Evolutionary conservation across 2,329 filamentous ascomycete species (phyloP).

Genomic region (Colletotrichum siamense): DNA sequence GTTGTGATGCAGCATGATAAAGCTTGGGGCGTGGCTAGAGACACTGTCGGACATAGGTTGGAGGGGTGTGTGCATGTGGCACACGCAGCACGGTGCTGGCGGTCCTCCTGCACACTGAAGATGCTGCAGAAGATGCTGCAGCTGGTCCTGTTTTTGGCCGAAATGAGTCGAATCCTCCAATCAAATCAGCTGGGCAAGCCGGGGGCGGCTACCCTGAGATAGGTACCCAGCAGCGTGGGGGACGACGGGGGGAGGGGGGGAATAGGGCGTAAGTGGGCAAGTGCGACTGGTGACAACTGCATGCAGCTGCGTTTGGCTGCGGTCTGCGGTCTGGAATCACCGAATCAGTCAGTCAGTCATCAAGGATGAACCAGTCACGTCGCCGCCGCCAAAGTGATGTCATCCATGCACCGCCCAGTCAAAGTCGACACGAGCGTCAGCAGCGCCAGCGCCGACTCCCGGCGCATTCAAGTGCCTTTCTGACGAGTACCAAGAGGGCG

Average conservation of each 20-base stretch:
- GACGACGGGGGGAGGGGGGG: background rate
- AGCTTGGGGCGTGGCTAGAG: constrained; percentile 14
- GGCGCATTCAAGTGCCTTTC: background rate
- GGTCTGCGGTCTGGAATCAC: background rate
- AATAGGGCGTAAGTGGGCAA: background rate
- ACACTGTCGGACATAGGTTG: background rate
- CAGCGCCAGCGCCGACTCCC: background rate
- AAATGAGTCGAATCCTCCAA: background rate
- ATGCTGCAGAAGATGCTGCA: background rate
- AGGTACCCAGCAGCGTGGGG: background rate
- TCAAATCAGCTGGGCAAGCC: background rate
- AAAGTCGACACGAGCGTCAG: background rate
- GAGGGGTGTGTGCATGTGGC: background rate
- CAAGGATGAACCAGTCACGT: background rate
- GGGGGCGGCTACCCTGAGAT: background rate
- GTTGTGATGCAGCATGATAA: constrained; percentile 5
- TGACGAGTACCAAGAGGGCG: background rate
- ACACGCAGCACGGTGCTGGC: background rate
- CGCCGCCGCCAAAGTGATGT: background rate
- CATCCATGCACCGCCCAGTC: background rate
- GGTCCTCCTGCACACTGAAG: background rate
- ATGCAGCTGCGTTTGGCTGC: background rate
- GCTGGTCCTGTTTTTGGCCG: background rate
- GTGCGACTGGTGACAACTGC: background rate
- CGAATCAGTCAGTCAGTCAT: background rate